Conservation (phyloP, 352 stramenopile genomes). For the Pythium apleroticum region DNA sequence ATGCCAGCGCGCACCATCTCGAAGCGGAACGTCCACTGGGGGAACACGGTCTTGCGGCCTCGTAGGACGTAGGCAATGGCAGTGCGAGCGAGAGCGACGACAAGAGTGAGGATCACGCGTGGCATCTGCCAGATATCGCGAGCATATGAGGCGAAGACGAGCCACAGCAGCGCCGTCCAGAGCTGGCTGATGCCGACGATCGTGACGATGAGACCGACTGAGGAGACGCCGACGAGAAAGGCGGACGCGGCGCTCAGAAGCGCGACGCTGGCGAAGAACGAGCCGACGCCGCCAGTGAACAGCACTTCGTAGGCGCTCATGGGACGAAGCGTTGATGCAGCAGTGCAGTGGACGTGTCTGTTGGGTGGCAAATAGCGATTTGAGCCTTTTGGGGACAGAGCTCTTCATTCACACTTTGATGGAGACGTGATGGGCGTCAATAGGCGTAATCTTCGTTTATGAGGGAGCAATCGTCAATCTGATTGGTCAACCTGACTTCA, state of each 20-base stretch:
- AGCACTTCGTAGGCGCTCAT: constrained; percentile 18
- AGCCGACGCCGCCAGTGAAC: background rate
- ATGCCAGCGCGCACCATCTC: constrained; percentile 16
- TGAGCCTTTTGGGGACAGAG: too few species aligned
- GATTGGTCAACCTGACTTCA: background rate
- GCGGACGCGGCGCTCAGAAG: background rate
- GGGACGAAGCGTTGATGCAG: background rate
- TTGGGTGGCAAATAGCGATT: too few species aligned
- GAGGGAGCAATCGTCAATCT: background rate
- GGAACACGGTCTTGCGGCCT: constrained; percentile 19
- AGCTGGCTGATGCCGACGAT: background rate
- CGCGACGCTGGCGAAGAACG: constrained; percentile 13
- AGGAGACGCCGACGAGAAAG: background rate
- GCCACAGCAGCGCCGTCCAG: constrained; percentile 9
- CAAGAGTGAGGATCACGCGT: constrained; percentile 9
- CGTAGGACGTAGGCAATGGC: constrained; percentile 11
- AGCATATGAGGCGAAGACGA: constrained; percentile 15
- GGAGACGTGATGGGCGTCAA: background rate
- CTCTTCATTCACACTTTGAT: background rate
- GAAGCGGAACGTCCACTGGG: constrained; percentile 25
- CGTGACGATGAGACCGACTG: background rate
- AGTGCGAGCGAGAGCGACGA: constrained; percentile 7
- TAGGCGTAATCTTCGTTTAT: background rate
- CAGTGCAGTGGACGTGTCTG: too few species aligned
- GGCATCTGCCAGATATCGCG: constrained; percentile 25